Evolutionary conservation across 768 basidiomycete genomes (phyloP).

Genomic region (Kwoniella botswanensis): DNA sequence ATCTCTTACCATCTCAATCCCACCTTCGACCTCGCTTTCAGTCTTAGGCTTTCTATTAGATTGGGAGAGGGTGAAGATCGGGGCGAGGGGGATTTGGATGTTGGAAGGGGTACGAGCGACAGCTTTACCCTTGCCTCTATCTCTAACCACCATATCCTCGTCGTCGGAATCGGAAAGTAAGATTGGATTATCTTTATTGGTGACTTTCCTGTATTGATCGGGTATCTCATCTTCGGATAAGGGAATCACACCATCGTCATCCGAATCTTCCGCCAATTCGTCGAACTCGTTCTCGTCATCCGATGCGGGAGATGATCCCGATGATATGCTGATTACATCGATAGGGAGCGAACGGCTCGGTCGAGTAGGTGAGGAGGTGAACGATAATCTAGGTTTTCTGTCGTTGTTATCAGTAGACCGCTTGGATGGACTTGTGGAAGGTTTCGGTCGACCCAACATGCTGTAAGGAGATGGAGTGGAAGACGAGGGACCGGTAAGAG

Average conservation of each 20-base stretch:
- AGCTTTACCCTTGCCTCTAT: slow-evolving; percentile 19
- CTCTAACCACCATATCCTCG: slow-evolving; percentile 1
- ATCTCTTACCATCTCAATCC: slow-evolving; percentile 10
- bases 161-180: slow-evolving; percentile 30
- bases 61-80: slow-evolving; percentile 8
- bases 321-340: slow-evolving; percentile 4
- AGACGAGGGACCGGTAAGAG: not conserved
- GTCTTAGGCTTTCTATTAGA: not conserved
- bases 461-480: not conserved
- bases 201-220: slow-evolving; percentile 25
- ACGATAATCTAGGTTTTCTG: not conserved
- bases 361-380: not conserved
- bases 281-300: slow-evolving; percentile 11
- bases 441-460: not conserved
- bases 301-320: slow-evolving; percentile 1
- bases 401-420: not conserved
- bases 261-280: slow-evolving; percentile 16
- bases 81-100: slow-evolving; percentile 13
- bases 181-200: slow-evolving; percentile 33
- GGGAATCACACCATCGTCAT: slow-evolving; percentile 25
- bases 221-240: slow-evolving; percentile 30
- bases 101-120: slow-evolving; percentile 1
- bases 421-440: not conserved
- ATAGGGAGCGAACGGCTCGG: not conserved
- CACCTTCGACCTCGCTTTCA: not conserved